Conservation (phyloP, 306 rosid genomes). For the Carpinus viminea region DNA sequence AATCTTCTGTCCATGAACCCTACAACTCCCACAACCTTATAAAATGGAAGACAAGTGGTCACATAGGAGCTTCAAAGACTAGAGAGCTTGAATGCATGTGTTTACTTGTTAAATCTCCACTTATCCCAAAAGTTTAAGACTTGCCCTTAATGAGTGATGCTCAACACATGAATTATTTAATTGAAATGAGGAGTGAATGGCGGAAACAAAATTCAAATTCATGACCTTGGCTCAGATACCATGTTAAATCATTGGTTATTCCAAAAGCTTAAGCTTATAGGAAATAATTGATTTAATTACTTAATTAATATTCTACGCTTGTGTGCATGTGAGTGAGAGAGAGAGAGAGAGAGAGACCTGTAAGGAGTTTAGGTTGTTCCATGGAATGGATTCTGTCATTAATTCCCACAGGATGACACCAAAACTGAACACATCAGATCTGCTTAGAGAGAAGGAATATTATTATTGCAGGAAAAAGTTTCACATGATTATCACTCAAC, state of each 20-base stretch:
- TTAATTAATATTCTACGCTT: no score
- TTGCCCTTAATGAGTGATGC: no score
- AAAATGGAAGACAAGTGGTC: constrained; percentile 24
- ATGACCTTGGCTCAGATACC: no score
- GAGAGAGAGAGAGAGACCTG: constrained; percentile 51
- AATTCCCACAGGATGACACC: constrained; percentile 83
- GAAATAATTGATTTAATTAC: no score
- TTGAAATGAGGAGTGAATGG: no score
- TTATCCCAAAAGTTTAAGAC: no score
- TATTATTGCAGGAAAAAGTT: constrained; percentile 2
- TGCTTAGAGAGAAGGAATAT: constrained; percentile 31
- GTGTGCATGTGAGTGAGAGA: constrained; percentile 6
- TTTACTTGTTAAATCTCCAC: not conserved
- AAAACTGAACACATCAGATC: constrained; percentile 75
- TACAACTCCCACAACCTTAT: constrained; percentile 80
- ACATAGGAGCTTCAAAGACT: not conserved
- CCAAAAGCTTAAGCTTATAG: no score
- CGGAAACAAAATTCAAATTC: no score
- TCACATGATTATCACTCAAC: not conserved
- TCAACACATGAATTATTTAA: no score
- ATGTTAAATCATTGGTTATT: no score
- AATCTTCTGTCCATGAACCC: constrained; percentile 82
- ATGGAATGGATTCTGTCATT: constrained; percentile 66
- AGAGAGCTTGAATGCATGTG: constrained; percentile 6
- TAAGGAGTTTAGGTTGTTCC: constrained; percentile 59